phyloP scores from a whole-genome alignment of 208 protist genomes.

The Zelonia costaricensis region DNA sequence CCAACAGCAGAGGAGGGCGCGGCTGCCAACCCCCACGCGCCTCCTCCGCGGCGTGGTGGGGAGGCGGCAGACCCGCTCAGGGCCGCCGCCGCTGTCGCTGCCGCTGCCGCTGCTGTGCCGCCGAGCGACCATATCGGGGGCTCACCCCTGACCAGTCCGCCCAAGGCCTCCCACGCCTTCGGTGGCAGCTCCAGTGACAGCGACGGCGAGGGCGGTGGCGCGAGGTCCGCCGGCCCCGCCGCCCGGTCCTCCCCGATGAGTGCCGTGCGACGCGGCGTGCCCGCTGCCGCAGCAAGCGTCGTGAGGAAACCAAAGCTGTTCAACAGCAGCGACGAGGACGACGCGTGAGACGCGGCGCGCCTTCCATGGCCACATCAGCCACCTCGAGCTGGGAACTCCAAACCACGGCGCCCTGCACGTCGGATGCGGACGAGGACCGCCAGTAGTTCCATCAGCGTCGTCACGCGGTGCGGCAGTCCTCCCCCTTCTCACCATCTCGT shows the following conservation, averaged over 20 bases:
- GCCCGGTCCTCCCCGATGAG: not conserved
- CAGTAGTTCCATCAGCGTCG: no score
- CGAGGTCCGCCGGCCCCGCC: not conserved
- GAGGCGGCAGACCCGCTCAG: no score
- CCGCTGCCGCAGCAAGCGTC: not conserved
- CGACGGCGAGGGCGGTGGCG: not conserved
- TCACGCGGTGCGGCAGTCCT: no score
- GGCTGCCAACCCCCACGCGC: not conserved
- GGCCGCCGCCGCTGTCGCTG: no score
- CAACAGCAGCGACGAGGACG: conserved; percentile 28
- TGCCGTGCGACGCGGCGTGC: not conserved
- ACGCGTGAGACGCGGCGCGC: conserved; percentile 5
- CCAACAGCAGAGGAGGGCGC: not conserved
- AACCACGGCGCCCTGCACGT: no score
- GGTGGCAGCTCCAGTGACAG: conserved; percentile 17
- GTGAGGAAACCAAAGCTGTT: conserved; percentile 36
- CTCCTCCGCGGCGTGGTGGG: not conserved
- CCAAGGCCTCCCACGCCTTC: not conserved
- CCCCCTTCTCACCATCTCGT: no score
- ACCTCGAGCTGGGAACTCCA: not conserved
- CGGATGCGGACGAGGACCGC: no score
- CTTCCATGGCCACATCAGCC: not conserved
- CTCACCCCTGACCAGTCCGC: no score
- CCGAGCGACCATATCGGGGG: no score
- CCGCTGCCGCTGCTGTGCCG: no score